Conservation (phyloP, 257 asterid genomes). For the Agastache rugosa region DNA sequence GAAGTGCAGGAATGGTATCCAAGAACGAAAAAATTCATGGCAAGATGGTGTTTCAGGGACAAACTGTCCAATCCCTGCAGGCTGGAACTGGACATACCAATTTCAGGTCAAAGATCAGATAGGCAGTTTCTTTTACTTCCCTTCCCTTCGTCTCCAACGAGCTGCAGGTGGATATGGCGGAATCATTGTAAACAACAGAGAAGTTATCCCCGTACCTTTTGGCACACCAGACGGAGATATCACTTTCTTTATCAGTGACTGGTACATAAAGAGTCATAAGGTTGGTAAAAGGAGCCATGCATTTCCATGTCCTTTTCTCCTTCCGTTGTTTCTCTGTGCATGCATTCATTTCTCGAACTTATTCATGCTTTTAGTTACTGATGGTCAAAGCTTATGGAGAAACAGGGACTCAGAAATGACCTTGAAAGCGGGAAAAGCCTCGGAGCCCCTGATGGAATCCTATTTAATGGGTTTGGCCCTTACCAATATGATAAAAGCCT, state of each 20-base stretch:
- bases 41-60: slow-evolving; percentile 97
- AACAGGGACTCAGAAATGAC: slow-evolving; percentile 71
- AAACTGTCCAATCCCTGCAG: slow-evolving; percentile 91
- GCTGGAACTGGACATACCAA: slow-evolving; percentile 98
- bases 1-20: slow-evolving; percentile 89
- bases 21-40: slow-evolving; percentile 85
- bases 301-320: background rate
- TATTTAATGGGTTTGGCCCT: slow-evolving; percentile 89
- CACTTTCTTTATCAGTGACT: slow-evolving; percentile 77
- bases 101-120: slow-evolving; percentile 97
- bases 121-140: slow-evolving; percentile 94
- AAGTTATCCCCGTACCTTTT: slow-evolving; percentile 81
- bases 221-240: slow-evolving; percentile 80
- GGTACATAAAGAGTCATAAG: slow-evolving; percentile 88
- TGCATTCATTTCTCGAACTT: slow-evolving; percentile 23
- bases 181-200: slow-evolving; percentile 78
- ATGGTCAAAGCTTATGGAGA: slow-evolving; percentile 38
- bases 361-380: slow-evolving; percentile 37
- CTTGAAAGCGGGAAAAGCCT: slow-evolving; percentile 66
- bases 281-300: slow-evolving; percentile 46
- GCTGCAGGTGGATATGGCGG: slow-evolving; percentile 94
- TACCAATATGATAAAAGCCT: slow-evolving; percentile 65
- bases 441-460: slow-evolving; percentile 82
- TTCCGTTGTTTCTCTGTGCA: background rate
- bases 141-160: slow-evolving; percentile 73